These are phyloP conservation scores for Austroboletus festivus DNA, from an alignment of 768 basidiomycete species.

Conservation along the genomic window DNA sequence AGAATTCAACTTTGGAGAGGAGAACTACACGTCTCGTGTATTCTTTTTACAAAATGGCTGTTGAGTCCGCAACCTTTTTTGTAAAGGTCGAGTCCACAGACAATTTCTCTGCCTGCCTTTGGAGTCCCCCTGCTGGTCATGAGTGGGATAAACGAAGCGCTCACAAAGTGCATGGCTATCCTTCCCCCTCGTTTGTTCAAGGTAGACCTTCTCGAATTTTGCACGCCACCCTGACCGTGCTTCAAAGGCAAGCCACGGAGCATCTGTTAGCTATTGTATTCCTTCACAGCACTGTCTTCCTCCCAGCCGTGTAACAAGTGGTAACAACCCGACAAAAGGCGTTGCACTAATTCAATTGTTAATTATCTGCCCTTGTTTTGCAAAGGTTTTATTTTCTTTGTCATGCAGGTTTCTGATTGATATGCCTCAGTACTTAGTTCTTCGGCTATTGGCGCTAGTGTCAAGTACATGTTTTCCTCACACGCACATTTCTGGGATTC, in stretches of 20 bases:
- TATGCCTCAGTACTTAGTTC: conserved; percentile 50
- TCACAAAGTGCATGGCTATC: conserved; percentile 64
- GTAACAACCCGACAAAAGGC: not conserved
- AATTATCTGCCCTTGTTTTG: conserved; percentile 73
- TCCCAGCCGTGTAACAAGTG: conserved; percentile 37
- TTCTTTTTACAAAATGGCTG: not conserved
- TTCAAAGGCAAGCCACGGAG: conserved; percentile 58
- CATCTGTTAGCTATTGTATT: conserved; percentile 57
- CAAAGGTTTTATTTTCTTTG: conserved; percentile 39
- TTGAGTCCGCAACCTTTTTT: not conserved
- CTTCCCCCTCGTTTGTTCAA: conserved; percentile 73
- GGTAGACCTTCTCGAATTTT: conserved; percentile 30
- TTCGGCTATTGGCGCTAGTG: conserved; percentile 68
- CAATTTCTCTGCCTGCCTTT: conserved; percentile 54
- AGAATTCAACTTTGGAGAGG: conserved; percentile 69
- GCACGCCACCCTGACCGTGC: not conserved
- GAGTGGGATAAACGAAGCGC: conserved; percentile 54
- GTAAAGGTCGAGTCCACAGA: conserved; percentile 53
- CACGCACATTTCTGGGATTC: not conserved
- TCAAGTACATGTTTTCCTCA: conserved; percentile 53
- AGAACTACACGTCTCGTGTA: conserved; percentile 47
- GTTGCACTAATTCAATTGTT: not conserved
- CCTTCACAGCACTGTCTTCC: conserved; percentile 61
- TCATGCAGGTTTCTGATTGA: not conserved
- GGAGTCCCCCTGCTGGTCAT: conserved; percentile 50